Evolutionary conservation across 345 rosid species (phyloP), one percentile per base, ranked within the genome.

Genomic region (Brassica napus): DNA sequence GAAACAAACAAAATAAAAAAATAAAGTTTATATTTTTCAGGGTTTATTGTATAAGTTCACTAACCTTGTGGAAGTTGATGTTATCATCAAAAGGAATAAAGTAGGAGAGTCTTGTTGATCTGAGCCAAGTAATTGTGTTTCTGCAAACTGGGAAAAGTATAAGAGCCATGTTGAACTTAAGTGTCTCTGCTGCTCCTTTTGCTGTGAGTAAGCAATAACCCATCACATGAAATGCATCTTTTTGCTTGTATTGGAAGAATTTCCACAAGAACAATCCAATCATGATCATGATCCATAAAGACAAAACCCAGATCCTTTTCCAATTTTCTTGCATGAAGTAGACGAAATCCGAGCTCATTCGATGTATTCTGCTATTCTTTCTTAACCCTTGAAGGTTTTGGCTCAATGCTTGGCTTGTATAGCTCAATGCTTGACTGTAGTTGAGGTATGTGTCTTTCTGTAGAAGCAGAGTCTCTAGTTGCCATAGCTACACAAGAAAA

Each of bases 371-470:
- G 70, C 84, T 84, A 65, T 81, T 88, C 63, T 77, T 81, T 65
- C 96, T 83, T 62, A 95, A 61, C n/a, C 99, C 99, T 65, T 93
- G 99, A 28, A 95, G 86, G 80, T 95, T 95, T 81, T 95, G 99
- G 88, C 99, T 95, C 78, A 95, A 76, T 63, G 98, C 98, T 81
- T 95, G 99, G 84, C 99, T 95, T 2, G 99, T 95, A 83, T 95
- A 93, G 83, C 99, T 95, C 16, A 95, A 82, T 31, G 98, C 97
- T 85, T 93, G 97, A 66, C 99, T 95, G 80, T 95, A 93, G 86
- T 87, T 95, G 11, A 91, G 83, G 82, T 93, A 95, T 75, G 99
- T 95, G 82, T 95, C 99, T 83, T 91, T 95, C 64, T 95, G 99
- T 57, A 95, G 84, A 68, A 95, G 97, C 65, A 95, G 87, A 2